Evolutionary conservation across 2,329 filamentous ascomycete species (phyloP).

Genomic region (Neofusicoccum kwambonambiense): DNA sequence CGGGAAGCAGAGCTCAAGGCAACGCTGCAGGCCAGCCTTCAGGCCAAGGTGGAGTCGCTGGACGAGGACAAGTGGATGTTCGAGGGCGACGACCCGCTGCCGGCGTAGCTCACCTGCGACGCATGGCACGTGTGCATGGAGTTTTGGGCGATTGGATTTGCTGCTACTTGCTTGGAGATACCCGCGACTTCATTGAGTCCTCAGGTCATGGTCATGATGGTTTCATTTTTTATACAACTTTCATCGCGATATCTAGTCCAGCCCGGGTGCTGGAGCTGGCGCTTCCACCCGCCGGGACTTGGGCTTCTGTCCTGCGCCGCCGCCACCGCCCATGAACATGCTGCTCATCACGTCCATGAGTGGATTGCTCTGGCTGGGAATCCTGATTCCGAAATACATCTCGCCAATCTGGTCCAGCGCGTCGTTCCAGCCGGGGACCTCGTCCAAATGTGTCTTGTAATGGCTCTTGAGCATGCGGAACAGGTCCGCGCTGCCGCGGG

Average conservation of each 20-base stretch:
- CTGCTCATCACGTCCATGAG: slow-evolving; percentile 98
- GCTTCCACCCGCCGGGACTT: slow-evolving; percentile 49
- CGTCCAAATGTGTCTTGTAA: slow-evolving; percentile 75
- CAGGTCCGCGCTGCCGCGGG: slow-evolving; percentile 71
- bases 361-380: slow-evolving; percentile 86
- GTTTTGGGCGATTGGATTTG: background rate
- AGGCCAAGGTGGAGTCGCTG: slow-evolving; percentile 69
- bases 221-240: background rate
- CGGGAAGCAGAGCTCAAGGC: slow-evolving; percentile 43
- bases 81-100: slow-evolving; percentile 59
- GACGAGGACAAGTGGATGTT: slow-evolving; percentile 92
- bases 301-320: slow-evolving; percentile 43
- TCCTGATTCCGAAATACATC: slow-evolving; percentile 93
- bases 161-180: background rate
- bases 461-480: slow-evolving; percentile 80
- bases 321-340: slow-evolving; percentile 77
- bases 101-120: background rate
- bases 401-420: slow-evolving; percentile 84
- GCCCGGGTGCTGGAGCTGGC: slow-evolving; percentile 33
- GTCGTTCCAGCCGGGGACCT: slow-evolving; percentile 73
- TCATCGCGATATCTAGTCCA: slow-evolving; percentile 29
- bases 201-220: slow-evolving; percentile 6
- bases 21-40: slow-evolving; percentile 62
- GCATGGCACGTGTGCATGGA: background rate
- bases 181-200: background rate